phyloP scores from a whole-genome alignment of 371 early-diverging fungal genomes.

The Mortierella sp. region DNA sequence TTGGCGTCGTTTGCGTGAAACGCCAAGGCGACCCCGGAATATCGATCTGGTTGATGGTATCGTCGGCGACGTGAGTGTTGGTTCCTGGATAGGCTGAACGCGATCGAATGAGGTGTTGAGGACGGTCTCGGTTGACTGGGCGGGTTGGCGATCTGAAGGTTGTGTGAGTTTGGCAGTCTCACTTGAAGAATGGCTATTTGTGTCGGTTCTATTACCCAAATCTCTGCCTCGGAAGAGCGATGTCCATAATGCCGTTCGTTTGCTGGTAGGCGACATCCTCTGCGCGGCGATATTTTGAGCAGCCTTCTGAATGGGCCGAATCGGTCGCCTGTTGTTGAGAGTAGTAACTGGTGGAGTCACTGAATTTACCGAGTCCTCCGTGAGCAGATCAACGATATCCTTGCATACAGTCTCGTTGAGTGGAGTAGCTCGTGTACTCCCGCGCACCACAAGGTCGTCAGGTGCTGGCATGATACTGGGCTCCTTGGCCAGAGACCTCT shows the following conservation, averaged over 20 bases:
- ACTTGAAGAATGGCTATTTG: not conserved
- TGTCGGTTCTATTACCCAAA: not conserved
- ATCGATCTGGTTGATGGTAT: constrained; percentile 8
- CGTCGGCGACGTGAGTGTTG: not conserved
- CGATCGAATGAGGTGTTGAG: not conserved
- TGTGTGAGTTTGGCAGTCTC: not conserved
- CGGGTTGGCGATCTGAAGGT: not conserved
- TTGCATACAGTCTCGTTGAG: not conserved
- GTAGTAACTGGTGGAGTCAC: not conserved
- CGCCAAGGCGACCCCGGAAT: constrained; percentile 23
- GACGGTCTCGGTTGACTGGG: not conserved
- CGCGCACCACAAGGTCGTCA: constrained; percentile 13
- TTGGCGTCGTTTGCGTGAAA: constrained; percentile 39
- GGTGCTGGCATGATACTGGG: constrained; percentile 5
- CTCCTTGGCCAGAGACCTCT: not conserved
- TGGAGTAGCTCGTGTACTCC: not conserved
- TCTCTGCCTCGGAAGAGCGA: constrained; percentile 4
- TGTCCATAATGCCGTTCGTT: not conserved
- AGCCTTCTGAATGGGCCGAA: not conserved
- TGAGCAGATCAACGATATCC: not conserved
- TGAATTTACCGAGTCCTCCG: not conserved
- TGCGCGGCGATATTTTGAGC: not conserved
- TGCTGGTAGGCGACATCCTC: not conserved
- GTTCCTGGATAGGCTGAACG: not conserved
- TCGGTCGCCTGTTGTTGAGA: not conserved